Percentiles rank a stretch among this genome's conserved stretches.
Conservation (phyloP, 1,284 basidiomycete genomes). For the Austroboletus niveus region DNA sequence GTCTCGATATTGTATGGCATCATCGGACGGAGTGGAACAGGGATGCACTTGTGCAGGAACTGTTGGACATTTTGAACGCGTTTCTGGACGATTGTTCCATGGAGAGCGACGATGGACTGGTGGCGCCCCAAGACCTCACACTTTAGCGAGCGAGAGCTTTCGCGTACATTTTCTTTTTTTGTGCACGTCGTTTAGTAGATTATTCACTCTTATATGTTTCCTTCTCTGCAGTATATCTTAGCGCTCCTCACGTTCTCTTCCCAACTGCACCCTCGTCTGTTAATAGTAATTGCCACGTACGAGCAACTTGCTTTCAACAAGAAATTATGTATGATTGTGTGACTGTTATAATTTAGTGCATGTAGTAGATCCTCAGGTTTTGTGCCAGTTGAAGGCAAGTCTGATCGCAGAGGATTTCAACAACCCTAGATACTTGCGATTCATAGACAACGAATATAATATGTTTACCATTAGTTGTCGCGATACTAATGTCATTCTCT, state of each 20-base stretch:
- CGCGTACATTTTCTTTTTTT: neutral
- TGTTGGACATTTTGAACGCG: constrained; percentile 53
- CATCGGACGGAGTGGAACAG: constrained; percentile 84
- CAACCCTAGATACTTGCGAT: no score
- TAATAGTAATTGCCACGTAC: neutral
- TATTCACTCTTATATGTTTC: constrained; percentile 28
- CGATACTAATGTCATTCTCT: no score
- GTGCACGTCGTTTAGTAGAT: constrained; percentile 18
- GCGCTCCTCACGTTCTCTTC: neutral
- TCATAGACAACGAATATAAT: no score
- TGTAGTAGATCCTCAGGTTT: no score
- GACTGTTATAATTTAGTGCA: no score
- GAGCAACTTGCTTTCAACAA: no score
- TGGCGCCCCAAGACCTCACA: neutral
- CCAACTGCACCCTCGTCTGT: neutral
- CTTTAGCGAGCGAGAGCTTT: constrained; percentile 1
- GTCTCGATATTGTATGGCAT: constrained; percentile 79
- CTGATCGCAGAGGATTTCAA: no score
- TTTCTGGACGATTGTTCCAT: constrained; percentile 57
- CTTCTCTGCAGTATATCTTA: constrained; percentile 16
- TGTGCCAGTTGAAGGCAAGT: no score
- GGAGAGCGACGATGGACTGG: neutral
- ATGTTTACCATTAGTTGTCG: no score
- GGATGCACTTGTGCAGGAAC: constrained; percentile 56
- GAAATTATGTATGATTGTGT: no score